phyloP scores from a whole-genome alignment of 2,329 filamentous ascomycete species.

The Pestalotiopsis sp. region DNA sequence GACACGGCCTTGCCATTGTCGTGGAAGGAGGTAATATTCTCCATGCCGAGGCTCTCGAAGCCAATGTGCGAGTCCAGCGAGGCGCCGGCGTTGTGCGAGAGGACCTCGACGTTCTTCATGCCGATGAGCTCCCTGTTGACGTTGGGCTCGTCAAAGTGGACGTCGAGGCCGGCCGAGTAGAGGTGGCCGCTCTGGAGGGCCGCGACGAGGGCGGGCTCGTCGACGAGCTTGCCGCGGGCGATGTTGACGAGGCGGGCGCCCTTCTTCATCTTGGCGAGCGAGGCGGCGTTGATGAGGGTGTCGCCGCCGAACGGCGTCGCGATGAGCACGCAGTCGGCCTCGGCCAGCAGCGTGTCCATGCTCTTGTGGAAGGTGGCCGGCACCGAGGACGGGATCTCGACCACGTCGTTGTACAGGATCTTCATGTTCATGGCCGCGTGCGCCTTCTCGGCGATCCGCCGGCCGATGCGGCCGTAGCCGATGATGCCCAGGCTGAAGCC shows the following conservation, averaged over 20 bases:
- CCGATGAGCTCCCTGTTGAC: constrained; percentile 9
- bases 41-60: constrained; percentile 10
- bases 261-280: constrained; percentile 11
- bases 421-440: constrained; percentile 9
- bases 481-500: constrained; percentile 12
- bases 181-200: constrained; percentile 6
- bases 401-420: constrained; percentile 11
- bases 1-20: constrained; percentile 9
- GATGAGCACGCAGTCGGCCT: constrained; percentile 10
- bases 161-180: constrained; percentile 10
- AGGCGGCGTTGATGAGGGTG: constrained; percentile 4
- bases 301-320: constrained; percentile 27
- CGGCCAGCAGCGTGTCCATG: constrained; percentile 8
- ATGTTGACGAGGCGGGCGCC: constrained; percentile 10
- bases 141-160: constrained; percentile 11
- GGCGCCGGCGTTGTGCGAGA: constrained; percentile 10
- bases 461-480: constrained; percentile 9
- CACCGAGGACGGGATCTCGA: constrained; percentile 9
- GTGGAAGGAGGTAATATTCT: constrained; percentile 7
- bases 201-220: constrained; percentile 6
- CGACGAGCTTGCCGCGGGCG: constrained; percentile 8
- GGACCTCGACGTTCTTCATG: constrained; percentile 10
- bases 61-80: constrained; percentile 12
- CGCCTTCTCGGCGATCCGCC: constrained; percentile 20
- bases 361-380: constrained; percentile 2